Percentiles rank a stretch among this genome's conserved stretches.
phyloP scores from a whole-genome alignment of 768 basidiomycete genomes.

The Russula olivacea region DNA sequence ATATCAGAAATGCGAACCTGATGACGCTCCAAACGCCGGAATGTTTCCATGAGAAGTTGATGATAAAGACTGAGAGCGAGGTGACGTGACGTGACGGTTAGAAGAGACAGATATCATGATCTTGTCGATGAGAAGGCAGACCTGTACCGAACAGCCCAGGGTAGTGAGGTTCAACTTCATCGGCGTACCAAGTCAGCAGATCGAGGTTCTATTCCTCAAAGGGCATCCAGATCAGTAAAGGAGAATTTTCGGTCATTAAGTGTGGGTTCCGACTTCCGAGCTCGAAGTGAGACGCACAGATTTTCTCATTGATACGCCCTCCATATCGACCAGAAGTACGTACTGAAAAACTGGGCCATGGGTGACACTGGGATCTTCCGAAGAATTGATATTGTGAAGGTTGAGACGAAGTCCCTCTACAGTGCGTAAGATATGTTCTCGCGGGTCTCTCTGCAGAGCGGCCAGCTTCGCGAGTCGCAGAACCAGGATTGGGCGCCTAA shows the following conservation, averaged over 20 bases:
- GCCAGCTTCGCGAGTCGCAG: constrained; percentile 43
- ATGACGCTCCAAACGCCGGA: constrained; percentile 59
- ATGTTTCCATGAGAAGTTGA: constrained; percentile 73
- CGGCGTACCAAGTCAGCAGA: constrained; percentile 55
- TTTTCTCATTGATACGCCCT: constrained; percentile 48
- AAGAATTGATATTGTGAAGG: constrained; percentile 45
- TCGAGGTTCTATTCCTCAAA: constrained; percentile 46
- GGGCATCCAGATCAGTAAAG: constrained; percentile 16
- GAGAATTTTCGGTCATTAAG: constrained; percentile 22
- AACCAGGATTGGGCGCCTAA: constrained; percentile 60
- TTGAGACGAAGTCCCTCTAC: constrained; percentile 54
- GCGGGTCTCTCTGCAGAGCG: constrained; percentile 39
- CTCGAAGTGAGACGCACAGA: constrained; percentile 40
- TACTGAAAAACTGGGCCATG: constrained; percentile 52
- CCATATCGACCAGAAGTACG: constrained; percentile 60
- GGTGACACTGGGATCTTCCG: constrained; percentile 17
- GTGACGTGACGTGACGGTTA: constrained; percentile 16
- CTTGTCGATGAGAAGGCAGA: constrained; percentile 29
- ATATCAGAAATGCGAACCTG: constrained; percentile 38
- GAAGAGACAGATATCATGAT: constrained; percentile 20
- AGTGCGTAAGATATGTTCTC: constrained; percentile 35
- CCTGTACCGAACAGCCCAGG: constrained; percentile 75
- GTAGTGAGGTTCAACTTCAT: constrained; percentile 62
- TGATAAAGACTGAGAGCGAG: constrained; percentile 48
- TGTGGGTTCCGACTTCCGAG: background rate